Percentiles rank a stretch among this genome's conserved stretches.
Evolutionary conservation across 2,329 filamentous ascomycete species (phyloP).

Genomic region (Rachicladosporium sp.): DNA sequence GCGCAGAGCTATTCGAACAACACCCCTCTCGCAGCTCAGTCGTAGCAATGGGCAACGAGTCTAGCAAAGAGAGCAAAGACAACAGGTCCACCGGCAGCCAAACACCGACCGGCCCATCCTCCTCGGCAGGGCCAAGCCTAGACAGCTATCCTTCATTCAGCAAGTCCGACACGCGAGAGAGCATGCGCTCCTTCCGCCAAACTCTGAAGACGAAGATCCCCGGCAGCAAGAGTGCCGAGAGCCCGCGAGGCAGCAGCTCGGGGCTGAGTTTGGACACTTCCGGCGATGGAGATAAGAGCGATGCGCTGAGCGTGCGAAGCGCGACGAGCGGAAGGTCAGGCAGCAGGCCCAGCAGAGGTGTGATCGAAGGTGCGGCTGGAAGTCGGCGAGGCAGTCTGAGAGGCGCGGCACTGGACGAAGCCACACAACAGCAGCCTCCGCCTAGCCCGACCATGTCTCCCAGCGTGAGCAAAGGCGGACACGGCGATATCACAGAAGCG

Average conservation of each 20-base stretch:
- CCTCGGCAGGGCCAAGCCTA: conserved; percentile 44
- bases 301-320: conserved; percentile 64
- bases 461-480: conserved; percentile 53
- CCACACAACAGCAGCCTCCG: conserved; percentile 48
- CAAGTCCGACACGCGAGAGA: conserved; percentile 87
- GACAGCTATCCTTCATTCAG: conserved; percentile 86
- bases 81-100: conserved; percentile 32
- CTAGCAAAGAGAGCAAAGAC: conserved; percentile 48
- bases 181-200: conserved; percentile 70
- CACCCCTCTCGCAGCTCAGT: no score
- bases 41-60: conserved; percentile 51
- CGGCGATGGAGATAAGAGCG: conserved; percentile 55
- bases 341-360: conserved; percentile 16
- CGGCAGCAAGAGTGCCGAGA: conserved; percentile 50
- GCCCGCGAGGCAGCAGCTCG: conserved; percentile 63
- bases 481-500: conserved; percentile 67
- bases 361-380: conserved; percentile 23
- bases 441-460: conserved; percentile 79
- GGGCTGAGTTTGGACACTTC: conserved; percentile 36
- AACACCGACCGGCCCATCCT: conserved; percentile 29
- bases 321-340: conserved; percentile 42
- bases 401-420: conserved; percentile 15
- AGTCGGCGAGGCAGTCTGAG: conserved; percentile 26
- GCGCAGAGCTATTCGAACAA: conserved; percentile 32
- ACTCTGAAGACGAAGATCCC: conserved; percentile 81